Base-by-base conservation (phyloP, 2,329 filamentous ascomycete genomes). In the Colletotrichum falcatum region DNA sequence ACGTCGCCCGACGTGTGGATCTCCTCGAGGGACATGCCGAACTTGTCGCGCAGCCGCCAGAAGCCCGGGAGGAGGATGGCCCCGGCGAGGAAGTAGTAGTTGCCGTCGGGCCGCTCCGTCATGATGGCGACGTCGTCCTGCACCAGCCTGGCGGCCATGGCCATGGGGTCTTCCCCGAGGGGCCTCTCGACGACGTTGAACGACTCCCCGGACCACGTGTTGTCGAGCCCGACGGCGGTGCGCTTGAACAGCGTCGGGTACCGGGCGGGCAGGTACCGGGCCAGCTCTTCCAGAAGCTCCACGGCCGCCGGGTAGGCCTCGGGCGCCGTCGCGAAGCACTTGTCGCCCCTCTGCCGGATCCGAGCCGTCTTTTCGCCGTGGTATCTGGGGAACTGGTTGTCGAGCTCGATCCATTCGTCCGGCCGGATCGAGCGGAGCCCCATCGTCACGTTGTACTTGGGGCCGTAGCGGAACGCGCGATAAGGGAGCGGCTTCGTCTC, bases 91-190 rank as follows among this genome's bases (percentile, higher is more conserved):
- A 97, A 87, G 78, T 94, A 94, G 82, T 95, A 95, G 78, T 94
- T 89, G 0, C 93, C 92, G 76, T 97, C 93, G 0, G 85, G 79
- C 26, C 84, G 85, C 80, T 96, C 93, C 74, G 95, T 86, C 93
- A 97, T 95, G 65, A 97, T 88, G 0, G 93, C 93, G 0, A 97
- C 81, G 78, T 97, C 94, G 76, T 97, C 94, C 79, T 96, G 94
- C 3, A 93, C 83, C 26, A 95, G 86, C 1, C 93, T 88, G 0
- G 90, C 92, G 62, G 86, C 89, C 75, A 90, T 92, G 69, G 88
- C 86, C 90, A 97, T 95, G 0, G 94, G 93, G 75, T 96, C 92
- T 80, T 95, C 93, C 1, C 82, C 79, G 6, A 95, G 84, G 0
- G 91, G 91, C 0, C 89, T 83, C 70, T 88, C 83, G 1, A 84